Base-by-base conservation (phyloP, 345 rosid genomes). In the Kernera saxatilis region DNA sequence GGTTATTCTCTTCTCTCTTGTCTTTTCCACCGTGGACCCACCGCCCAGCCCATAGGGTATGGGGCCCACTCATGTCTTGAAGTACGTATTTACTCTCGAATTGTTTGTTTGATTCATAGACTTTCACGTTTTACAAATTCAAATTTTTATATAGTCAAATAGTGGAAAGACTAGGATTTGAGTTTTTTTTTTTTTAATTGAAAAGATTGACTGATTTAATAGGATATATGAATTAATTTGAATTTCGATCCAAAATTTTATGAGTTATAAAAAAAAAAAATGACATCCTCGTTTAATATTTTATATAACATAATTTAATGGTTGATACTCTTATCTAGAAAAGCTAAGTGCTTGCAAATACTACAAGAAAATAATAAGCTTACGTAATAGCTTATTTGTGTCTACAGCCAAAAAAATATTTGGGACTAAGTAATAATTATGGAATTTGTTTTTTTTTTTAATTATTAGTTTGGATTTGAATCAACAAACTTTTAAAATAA, bases 1-100 rank as follows among this genome's bases (percentile, higher is more conserved):
- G 22, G 12, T 61, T 60, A 58, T 59, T 60, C 52, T 52, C 51
- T 49, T 19, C 41, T 60, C 63, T 40, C 15, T 51, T 15, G 53
- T 62, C 69, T 23, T 51, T 61, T 52, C 33, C n/a, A 62, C 53
- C 22, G 54, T 62, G 69, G 51, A 60, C 62, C 60, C 54, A 63
- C 37, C 64, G 62, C 46, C 29, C 51, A 51, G 35, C 52, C 36
- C 49, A 48, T 39, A 33, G 26, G 19, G 15, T 19, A 29, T 19
- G 45, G 45, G 32, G 3, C 33, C 69, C 73, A 33, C 58, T 33
- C 8, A 7, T 21, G 22, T 36, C 57, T 64, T 44, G 40, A 18
- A 58, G 26, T 70, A 26, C 60, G 52, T 69, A 69, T 45, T 45
- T n/a, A 53, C 52, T 44, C 36, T 40, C 8, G 23, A 60, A n/a